Percentiles rank a stretch among this genome's conserved stretches.
Evolutionary conservation across 2,329 filamentous ascomycete genomes (phyloP).

Genomic region (Diaporthe destruens): DNA sequence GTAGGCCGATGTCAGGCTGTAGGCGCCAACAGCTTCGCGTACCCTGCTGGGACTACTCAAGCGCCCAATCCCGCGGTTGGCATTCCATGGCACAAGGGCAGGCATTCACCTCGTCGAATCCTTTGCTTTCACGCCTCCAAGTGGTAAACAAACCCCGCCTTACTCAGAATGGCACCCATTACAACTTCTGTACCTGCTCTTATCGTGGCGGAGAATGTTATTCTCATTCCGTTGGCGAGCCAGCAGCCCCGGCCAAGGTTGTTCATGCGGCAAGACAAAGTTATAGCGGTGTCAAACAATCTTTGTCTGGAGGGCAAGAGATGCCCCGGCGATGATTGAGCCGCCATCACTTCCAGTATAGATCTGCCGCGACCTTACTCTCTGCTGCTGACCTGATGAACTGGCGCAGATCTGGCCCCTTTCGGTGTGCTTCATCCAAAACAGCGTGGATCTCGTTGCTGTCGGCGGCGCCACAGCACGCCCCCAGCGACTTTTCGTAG

Average conservation of each 20-base stretch:
- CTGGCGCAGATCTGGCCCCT: conserved; percentile 65
- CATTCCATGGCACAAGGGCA: background rate
- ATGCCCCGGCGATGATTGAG: background rate
- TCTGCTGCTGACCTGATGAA: conserved; percentile 74
- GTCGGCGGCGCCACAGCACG: conserved; percentile 68
- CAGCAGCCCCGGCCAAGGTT: background rate
- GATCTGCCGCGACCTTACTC: conserved; percentile 63
- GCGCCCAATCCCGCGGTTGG: conserved; percentile 1
- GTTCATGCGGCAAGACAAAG: conserved; percentile 18
- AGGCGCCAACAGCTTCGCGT: conserved; percentile 1
- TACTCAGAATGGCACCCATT: conserved; percentile 2
- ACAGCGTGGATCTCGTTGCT: conserved; percentile 54
- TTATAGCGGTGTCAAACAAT: conserved; percentile 5
- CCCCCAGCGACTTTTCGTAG: conserved; percentile 71
- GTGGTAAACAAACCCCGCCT: conserved; percentile 1
- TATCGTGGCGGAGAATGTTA: background rate
- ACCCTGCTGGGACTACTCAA: background rate
- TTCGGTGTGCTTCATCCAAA: conserved; percentile 58
- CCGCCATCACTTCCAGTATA: conserved; percentile 68
- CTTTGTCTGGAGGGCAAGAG: conserved; percentile 17
- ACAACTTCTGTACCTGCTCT: background rate
- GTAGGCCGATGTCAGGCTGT: background rate
- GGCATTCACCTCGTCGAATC: background rate
- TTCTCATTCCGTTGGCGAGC: background rate
- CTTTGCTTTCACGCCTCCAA: background rate